Percentiles rank a stretch among this genome's conserved stretches.
phyloP scores from a whole-genome alignment of 768 basidiomycete genomes.

The Russula abietina region DNA sequence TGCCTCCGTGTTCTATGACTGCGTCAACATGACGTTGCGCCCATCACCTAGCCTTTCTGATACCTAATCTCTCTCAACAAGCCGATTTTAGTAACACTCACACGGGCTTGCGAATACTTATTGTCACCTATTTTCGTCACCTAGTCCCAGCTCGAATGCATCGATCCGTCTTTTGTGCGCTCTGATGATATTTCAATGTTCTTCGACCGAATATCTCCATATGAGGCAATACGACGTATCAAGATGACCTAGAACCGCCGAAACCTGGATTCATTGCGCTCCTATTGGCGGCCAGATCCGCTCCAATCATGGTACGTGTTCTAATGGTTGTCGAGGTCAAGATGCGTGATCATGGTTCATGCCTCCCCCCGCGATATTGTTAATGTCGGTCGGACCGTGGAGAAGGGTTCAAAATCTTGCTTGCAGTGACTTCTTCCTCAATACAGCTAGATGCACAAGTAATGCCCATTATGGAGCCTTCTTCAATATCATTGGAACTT shows the following conservation, averaged over 20 bases:
- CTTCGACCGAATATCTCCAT: slow-evolving; percentile 18
- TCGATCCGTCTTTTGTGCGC: slow-evolving; percentile 12
- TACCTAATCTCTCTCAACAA: slow-evolving; percentile 9
- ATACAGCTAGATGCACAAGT: slow-evolving; percentile 13
- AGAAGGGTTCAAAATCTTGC: neutral
- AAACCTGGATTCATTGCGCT: neutral
- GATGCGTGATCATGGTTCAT: neutral
- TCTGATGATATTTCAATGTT: neutral
- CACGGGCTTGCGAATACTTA: slow-evolving; percentile 6
- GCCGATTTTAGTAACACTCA: slow-evolving; percentile 12
- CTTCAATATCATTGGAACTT: neutral
- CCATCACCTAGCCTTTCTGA: slow-evolving; percentile 19
- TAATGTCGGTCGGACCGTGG: neutral
- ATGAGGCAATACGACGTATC: slow-evolving; percentile 2
- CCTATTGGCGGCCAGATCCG: neutral
- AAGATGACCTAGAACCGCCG: neutral
- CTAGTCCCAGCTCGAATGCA: neutral
- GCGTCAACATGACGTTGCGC: slow-evolving; percentile 18
- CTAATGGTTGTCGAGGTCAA: neutral
- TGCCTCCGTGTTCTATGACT: slow-evolving; percentile 6
- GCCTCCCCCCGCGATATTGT: neutral
- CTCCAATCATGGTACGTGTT: neutral
- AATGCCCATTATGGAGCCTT: neutral
- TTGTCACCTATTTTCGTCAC: slow-evolving; percentile 10
- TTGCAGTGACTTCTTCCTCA: neutral